Base-by-base conservation (phyloP, 2,329 filamentous ascomycete species). In the Phyllosticta citriasiana region DNA sequence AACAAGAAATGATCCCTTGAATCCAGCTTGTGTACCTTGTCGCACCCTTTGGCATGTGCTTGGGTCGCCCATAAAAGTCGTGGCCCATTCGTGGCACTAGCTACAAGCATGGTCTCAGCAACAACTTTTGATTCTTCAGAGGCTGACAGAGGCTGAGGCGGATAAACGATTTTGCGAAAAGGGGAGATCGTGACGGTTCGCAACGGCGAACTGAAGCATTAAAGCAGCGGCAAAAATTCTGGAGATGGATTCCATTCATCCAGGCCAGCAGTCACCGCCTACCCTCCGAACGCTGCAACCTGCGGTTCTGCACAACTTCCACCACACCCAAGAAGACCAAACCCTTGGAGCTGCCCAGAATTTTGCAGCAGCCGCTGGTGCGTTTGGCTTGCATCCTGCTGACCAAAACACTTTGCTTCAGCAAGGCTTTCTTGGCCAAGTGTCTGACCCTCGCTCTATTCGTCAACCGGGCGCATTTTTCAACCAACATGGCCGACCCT, bases 381-480 rank as follows among this genome's bases (percentile, higher is more conserved):
- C 35, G 22, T 72, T 75, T 63, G 67, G 66, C 57, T 73, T 80
- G 62, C 74, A 78, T 61, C 67, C 73, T 55, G 69, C 71, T 62
- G 71, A 76, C 60, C 63, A 72, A 2, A 60, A 61, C 27, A 26
- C 53, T 2, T 40, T 61, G 12, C 57, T 57, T 40, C 59, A 57
- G 30, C 59, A 54, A 12, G 51, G 27, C 55, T 57, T 57, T 30
- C 19, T 61, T 22, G 27, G 14, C 25, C 12, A n/a, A 25, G 54
- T 63, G 65, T 24, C 58, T 30, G 58, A 67, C 61, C 65, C 64
- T 67, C 30, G 64, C 59, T 53, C 64, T 67, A 63, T 69, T 72
- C 59, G 65, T 66, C 53, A 66, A 66, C 53, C 65, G 66, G 55
- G 65, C 66, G 62, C 57, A 60, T 57, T 58, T 70, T 56, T 63